phyloP scores from a whole-genome alignment of 73 alveolate genomes.

The Effrenium voratum region DNA sequence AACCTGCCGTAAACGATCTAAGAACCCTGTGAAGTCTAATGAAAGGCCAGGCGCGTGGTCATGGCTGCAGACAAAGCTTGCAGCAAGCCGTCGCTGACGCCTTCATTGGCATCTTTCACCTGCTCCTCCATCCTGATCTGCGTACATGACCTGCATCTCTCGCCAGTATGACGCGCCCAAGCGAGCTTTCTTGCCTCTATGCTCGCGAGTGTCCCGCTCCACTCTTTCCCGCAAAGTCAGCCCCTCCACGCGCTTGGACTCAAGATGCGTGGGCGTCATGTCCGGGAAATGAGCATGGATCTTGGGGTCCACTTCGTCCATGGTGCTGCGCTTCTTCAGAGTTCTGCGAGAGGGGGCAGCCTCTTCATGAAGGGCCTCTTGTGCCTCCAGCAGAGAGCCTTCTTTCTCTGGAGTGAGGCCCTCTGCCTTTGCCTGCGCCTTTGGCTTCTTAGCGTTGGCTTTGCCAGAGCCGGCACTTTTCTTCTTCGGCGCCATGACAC shows the following conservation, averaged over 20 bases:
- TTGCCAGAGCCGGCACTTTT: background rate
- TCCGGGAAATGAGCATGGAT: background rate
- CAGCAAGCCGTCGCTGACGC: background rate
- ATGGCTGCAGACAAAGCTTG: background rate
- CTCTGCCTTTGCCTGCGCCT: background rate
- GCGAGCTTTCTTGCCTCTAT: background rate
- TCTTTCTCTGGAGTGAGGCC: background rate
- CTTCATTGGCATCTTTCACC: background rate
- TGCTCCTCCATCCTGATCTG: background rate
- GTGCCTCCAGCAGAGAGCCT: background rate
- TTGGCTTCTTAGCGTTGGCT: background rate
- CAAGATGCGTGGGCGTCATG: background rate
- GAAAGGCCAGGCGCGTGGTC: background rate
- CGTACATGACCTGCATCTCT: background rate
- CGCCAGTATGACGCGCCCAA: background rate
- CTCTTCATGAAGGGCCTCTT: background rate
- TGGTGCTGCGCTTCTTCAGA: background rate
- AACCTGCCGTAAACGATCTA: too few relatives aligned
- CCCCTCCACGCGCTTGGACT: background rate
- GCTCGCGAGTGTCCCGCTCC: background rate
- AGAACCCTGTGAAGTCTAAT: too few relatives aligned
- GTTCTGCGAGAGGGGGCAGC: background rate
- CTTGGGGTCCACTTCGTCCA: background rate
- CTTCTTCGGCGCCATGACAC: background rate
- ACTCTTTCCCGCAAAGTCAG: background rate